Base-by-base conservation (phyloP, 352 stramenopile species). In the Phytophthora megakarya region DNA sequence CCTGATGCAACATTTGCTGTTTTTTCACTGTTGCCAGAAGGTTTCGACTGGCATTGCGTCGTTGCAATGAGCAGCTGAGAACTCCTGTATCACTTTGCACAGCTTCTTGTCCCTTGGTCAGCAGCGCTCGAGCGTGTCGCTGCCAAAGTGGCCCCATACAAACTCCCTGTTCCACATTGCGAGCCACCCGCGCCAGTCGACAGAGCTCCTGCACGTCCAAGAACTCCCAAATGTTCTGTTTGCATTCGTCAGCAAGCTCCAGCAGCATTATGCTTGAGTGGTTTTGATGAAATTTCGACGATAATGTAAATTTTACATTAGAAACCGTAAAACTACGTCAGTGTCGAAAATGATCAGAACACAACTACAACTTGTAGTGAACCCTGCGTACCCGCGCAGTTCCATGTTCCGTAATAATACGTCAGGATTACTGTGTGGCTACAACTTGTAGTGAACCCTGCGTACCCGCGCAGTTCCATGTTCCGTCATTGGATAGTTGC, bases 231-330 rank as follows among this genome's bases (percentile, higher is more conserved):
- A 90, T 58, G 18, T 73, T 38, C 63, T 84, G 76, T 71, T 88
- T 89, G 64, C 78, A 88, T 53, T 90, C 81, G 65, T 83, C 72
- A 46, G 70, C 72, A 23, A 90, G 76, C 57, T 66, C n/a, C 26
- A 53, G 40, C 45, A 90, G 46, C 79, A 85, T 81, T 5, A 37
- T 7, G 28, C 23, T 51, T 19, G 22, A 22, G 15, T 10, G 12
- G 19, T 49, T 58, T 38, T 50, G 0, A 25, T 48, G 30, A 62
- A 47, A 33, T 40, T 62, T 44, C 38, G 12, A 21, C 53, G 3
- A 4, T 15, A 42, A 50, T 44, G 58, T 30, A 8, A 65, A 40
- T 61, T 60, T 50, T 16, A 40, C 16, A 28, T 65, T 18, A 62
- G 32, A 50, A 67, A 52, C 52, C 25, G 43, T 40, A 61, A 32